Percentiles rank a stretch among this genome's conserved stretches.
Conservation (phyloP, 2,329 filamentous ascomycete species). For the Trichocomaceae sp. region DNA sequence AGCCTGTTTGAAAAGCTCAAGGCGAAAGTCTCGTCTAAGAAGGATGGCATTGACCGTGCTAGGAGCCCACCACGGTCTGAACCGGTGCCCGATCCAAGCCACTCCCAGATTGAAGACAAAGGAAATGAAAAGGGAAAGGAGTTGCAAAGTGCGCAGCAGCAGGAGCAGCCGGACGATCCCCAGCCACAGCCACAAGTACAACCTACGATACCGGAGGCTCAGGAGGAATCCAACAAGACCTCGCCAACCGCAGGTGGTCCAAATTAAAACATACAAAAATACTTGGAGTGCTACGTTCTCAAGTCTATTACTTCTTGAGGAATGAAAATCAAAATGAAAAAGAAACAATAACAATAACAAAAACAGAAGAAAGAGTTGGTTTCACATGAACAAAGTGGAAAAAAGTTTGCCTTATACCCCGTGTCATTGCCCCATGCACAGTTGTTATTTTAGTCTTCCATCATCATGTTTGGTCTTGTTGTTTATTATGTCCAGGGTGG, state of each 20-base stretch:
- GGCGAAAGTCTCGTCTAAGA: constrained; percentile 52
- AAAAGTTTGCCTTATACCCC: constrained; percentile 12
- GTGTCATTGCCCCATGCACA: constrained; percentile 7
- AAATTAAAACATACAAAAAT: background rate
- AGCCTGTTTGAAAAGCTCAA: constrained; percentile 60
- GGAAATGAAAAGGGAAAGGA: constrained; percentile 1
- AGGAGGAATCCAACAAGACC: background rate
- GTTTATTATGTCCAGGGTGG: background rate
- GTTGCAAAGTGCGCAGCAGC: background rate
- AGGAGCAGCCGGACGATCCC: background rate
- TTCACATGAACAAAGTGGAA: constrained; percentile 6
- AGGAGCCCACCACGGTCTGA: constrained; percentile 45
- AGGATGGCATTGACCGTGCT: constrained; percentile 49
- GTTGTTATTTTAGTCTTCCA: background rate
- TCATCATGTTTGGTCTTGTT: constrained; percentile 2
- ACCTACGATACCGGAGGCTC: background rate
- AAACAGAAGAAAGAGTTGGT: constrained; percentile 2
- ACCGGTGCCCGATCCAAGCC: background rate
- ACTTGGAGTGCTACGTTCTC: background rate
- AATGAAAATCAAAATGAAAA: background rate
- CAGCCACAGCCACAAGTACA: background rate
- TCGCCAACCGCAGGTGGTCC: background rate
- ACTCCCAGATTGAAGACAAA: constrained; percentile 1
- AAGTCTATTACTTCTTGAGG: background rate
- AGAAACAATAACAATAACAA: background rate